Evolutionary conservation across 2,329 filamentous ascomycete genomes (phyloP).

Genomic region (Phyllosticta citribraziliensis): DNA sequence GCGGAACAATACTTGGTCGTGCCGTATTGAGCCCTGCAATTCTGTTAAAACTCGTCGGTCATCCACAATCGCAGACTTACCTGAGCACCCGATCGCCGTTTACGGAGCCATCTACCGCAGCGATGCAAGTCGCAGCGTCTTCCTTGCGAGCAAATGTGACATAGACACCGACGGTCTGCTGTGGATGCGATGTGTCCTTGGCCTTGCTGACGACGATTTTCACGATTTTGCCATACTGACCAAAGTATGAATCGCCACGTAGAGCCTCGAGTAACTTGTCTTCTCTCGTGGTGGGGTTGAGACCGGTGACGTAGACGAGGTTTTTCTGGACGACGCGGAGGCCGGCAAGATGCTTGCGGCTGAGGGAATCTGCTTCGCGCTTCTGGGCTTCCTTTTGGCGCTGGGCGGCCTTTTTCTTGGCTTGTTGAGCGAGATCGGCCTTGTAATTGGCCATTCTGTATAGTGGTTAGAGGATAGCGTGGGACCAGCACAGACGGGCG

Average conservation of each 20-base stretch:
- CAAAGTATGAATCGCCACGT: conserved; percentile 86
- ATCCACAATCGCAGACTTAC: conserved; percentile 43
- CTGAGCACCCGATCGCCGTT: conserved; percentile 82
- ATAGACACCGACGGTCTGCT: conserved; percentile 89
- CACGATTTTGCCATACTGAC: conserved; percentile 95
- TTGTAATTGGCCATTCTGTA: conserved; percentile 62
- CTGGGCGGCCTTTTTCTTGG: conserved; percentile 82
- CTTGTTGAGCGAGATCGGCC: conserved; percentile 67
- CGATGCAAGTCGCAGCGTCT: conserved; percentile 82
- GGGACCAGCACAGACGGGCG: conserved; percentile 10
- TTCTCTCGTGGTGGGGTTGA: conserved; percentile 85
- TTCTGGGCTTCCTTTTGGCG: conserved; percentile 94
- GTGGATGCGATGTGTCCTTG: conserved; percentile 60
- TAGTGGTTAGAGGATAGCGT: conserved; percentile 16
- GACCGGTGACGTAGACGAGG: conserved; percentile 90
- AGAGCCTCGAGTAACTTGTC: conserved; percentile 86
- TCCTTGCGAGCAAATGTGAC: conserved; percentile 93
- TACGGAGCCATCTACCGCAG: conserved; percentile 80
- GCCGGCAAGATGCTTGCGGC: conserved; percentile 89
- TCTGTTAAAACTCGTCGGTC: neutral
- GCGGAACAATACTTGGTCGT: conserved; percentile 99
- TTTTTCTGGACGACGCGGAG: conserved; percentile 98
- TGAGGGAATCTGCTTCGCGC: conserved; percentile 89
- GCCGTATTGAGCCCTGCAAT: conserved; percentile 57
- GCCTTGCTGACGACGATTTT: conserved; percentile 98